Percentiles rank a stretch among this genome's conserved stretches.
Evolutionary conservation across 2,329 filamentous ascomycete species (phyloP).

Genomic region (Coniochaeta prunicola): DNA sequence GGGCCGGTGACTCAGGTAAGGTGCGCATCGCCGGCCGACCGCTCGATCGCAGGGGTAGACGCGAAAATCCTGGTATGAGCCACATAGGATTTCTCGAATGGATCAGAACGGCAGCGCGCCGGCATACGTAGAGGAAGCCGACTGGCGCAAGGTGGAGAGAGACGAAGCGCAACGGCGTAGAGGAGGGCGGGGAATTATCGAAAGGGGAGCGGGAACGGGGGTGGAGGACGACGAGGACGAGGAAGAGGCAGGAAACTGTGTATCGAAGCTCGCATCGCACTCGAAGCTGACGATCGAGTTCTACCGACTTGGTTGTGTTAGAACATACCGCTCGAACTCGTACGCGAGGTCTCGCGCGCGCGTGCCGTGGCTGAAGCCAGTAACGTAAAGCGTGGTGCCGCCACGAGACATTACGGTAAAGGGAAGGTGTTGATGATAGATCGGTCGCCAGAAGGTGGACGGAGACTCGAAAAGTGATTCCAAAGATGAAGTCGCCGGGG

Average conservation of each 20-base stretch:
- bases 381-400: conserved; percentile 94
- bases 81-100: conserved; percentile 21
- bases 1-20: conserved; percentile 25
- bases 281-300: conserved; percentile 36
- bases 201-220: conserved; percentile 1
- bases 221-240: conserved; percentile 14
- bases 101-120: conserved; percentile 26
- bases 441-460: background rate
- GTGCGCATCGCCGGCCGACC: conserved; percentile 31
- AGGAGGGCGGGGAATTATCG: background rate
- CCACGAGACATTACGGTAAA: conserved; percentile 71
- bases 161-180: conserved; percentile 10
- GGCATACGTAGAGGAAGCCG: conserved; percentile 6
- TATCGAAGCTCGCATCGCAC: conserved; percentile 30
- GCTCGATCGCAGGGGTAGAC: conserved; percentile 34
- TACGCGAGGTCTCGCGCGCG: conserved; percentile 98
- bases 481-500: background rate
- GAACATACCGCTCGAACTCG: conserved; percentile 99
- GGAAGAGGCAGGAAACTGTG: conserved; percentile 13
- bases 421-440: background rate
- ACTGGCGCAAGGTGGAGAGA: conserved; percentile 8
- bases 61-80: conserved; percentile 11
- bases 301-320: conserved; percentile 39
- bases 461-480: background rate
- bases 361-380: conserved; percentile 97